Evolutionary conservation across 257 asterid genomes (phyloP).

Genomic region (Nicotiana paniculata): DNA sequence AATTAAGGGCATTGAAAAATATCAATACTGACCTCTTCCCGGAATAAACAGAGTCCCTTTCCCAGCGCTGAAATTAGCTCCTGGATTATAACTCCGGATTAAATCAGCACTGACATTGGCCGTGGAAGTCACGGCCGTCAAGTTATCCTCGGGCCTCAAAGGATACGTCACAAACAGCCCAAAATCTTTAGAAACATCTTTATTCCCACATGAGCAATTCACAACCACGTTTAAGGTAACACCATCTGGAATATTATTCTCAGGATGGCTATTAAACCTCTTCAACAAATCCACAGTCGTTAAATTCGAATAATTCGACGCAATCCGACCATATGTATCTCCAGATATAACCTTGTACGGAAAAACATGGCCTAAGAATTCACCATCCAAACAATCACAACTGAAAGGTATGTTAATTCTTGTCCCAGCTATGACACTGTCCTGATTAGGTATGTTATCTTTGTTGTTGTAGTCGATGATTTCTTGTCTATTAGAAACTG

Average conservation of each 20-base stretch:
- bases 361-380: constrained; percentile 45
- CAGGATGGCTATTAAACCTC: constrained; percentile 36
- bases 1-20: neutral
- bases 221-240: constrained; percentile 50
- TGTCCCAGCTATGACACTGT: constrained; percentile 29
- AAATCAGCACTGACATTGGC: constrained; percentile 42
- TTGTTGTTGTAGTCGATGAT: constrained; percentile 38
- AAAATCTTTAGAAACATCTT: constrained; percentile 33
- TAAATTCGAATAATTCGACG: constrained; percentile 49
- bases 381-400: constrained; percentile 50
- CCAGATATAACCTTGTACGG: constrained; percentile 20
- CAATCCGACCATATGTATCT: constrained; percentile 32
- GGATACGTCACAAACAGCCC: constrained; percentile 85
- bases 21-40: constrained; percentile 48
- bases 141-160: constrained; percentile 42
- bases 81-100: constrained; percentile 53
- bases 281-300: constrained; percentile 35
- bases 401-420: constrained; percentile 58
- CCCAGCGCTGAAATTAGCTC: constrained; percentile 34
- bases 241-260: constrained; percentile 37
- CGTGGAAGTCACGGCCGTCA: constrained; percentile 40
- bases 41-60: constrained; percentile 58
- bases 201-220: constrained; percentile 80
- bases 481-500: neutral
- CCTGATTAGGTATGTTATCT: constrained; percentile 29